Conservation (phyloP, 2,329 filamentous ascomycete genomes). For the Intubia oerlemansii region DNA sequence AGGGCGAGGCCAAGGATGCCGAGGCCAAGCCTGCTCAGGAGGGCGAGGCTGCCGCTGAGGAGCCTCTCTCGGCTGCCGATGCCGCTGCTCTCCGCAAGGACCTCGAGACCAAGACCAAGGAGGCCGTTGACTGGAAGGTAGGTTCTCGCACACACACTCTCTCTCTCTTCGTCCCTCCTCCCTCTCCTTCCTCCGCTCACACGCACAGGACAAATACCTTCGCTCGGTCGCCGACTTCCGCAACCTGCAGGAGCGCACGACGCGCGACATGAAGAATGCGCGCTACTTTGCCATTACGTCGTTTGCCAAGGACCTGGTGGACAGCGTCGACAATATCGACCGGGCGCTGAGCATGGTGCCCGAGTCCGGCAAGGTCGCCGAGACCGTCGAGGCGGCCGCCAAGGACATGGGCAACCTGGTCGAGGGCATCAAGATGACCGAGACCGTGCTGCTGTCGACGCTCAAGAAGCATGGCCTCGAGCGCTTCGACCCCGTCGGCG, state of each 20-base stretch:
- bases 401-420: slow-evolving; percentile 64
- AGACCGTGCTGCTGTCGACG: slow-evolving; percentile 67
- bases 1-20: slow-evolving; percentile 3
- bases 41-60: slow-evolving; percentile 11
- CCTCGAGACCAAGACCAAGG: slow-evolving; percentile 28
- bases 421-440: slow-evolving; percentile 88
- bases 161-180: neutral
- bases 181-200: neutral
- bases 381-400: slow-evolving; percentile 17
- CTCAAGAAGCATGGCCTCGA: slow-evolving; percentile 88
- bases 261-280: slow-evolving; percentile 70
- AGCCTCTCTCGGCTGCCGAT: slow-evolving; percentile 7
- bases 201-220: slow-evolving; percentile 67
- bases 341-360: slow-evolving; percentile 69
- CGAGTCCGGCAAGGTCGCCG: slow-evolving; percentile 17
- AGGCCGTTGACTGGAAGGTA: slow-evolving; percentile 65
- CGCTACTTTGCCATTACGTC: slow-evolving; percentile 89
- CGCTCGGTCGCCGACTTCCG: slow-evolving; percentile 91
- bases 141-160: too few relatives aligned
- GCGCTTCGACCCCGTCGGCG: slow-evolving; percentile 60
- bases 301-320: slow-evolving; percentile 87
- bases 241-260: slow-evolving; percentile 88
- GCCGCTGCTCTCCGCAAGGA: slow-evolving; percentile 26
- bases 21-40: slow-evolving; percentile 3
- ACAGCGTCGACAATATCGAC: slow-evolving; percentile 93